Evolutionary conservation across 2,329 filamentous ascomycete species (phyloP).

Genomic region (Fusarium guadeloupense): DNA sequence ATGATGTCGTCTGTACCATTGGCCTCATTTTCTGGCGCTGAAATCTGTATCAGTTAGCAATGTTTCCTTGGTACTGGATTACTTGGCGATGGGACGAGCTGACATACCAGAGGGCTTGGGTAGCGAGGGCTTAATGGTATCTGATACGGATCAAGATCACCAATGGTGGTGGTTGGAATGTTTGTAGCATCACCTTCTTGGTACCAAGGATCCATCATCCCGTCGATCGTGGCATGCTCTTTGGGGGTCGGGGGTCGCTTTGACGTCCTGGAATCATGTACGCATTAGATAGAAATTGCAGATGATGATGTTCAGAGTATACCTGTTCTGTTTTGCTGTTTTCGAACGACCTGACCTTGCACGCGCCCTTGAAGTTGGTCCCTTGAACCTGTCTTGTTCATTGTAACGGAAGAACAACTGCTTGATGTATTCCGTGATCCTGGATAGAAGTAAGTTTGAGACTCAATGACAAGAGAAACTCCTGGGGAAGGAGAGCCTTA

Average conservation of each 20-base stretch:
- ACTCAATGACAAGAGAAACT: fast-evolving
- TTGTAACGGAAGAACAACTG: conserved; percentile 3
- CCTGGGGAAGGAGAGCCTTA: not conserved
- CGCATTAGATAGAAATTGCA: not conserved
- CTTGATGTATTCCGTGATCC: not conserved
- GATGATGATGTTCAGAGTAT: fast-evolving
- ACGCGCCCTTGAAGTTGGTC: not conserved
- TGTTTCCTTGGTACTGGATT: no score
- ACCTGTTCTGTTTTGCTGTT: not conserved
- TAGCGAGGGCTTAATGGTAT: not conserved
- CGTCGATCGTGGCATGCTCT: not conserved
- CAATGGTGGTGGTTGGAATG: no score
- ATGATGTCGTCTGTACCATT: no score
- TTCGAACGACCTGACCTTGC: not conserved
- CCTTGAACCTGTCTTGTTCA: not conserved
- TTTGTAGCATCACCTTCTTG: fast-evolving
- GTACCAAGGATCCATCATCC: no score
- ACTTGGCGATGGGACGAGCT: no score
- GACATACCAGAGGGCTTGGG: not conserved
- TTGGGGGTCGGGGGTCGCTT: fast-evolving
- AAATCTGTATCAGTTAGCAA: not conserved
- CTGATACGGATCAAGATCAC: not conserved
- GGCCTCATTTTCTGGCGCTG: fast-evolving
- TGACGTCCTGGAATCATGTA: not conserved
- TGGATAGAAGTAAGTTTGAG: not conserved